These are phyloP conservation scores for Symbiodinium natans DNA, from an alignment of 73 alveolate genomes.

Conservation along the genomic window DNA sequence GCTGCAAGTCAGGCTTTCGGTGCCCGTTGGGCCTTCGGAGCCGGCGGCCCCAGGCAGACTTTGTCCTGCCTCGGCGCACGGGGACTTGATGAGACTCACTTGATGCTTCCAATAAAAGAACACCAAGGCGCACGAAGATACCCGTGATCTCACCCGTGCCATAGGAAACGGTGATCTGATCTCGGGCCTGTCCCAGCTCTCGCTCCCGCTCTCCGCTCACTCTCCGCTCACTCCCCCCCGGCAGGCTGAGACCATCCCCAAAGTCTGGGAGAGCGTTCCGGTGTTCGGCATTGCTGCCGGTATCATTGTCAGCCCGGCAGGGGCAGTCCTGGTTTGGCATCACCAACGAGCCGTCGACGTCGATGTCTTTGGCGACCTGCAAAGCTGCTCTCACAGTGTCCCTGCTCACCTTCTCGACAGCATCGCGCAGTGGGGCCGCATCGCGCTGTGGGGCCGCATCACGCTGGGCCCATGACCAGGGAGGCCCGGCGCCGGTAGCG, in stretches of 20 bases:
- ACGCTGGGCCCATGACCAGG: constrained; percentile 26
- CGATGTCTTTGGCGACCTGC: constrained; percentile 85
- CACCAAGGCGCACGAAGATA: constrained; percentile 36
- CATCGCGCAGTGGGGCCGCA: too few species aligned
- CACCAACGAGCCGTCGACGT: constrained; percentile 87
- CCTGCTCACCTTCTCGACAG: too few species aligned
- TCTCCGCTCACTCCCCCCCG: too few species aligned
- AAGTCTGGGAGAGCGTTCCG: too few species aligned
- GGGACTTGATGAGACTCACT: not conserved
- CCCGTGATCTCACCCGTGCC: constrained; percentile 94
- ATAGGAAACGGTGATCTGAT: constrained; percentile 79
- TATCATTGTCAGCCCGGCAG: too few species aligned
- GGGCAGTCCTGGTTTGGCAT: constrained; percentile 94
- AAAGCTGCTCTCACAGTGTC: too few species aligned
- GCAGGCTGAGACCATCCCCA: too few species aligned
- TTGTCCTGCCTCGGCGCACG: constrained; percentile 28
- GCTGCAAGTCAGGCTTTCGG: too few species aligned
- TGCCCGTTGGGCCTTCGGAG: not conserved
- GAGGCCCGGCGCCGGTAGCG: constrained; percentile 92
- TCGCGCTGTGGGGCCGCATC: too few species aligned
- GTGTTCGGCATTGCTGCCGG: too few species aligned
- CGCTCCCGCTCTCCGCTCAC: too few species aligned
- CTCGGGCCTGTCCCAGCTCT: constrained; percentile 84
- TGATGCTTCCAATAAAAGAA: not conserved
- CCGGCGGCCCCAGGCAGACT: constrained; percentile 58